phyloP scores from a whole-genome alignment of 495 filamentous ascomycete species.

The Xylaria grammica region DNA sequence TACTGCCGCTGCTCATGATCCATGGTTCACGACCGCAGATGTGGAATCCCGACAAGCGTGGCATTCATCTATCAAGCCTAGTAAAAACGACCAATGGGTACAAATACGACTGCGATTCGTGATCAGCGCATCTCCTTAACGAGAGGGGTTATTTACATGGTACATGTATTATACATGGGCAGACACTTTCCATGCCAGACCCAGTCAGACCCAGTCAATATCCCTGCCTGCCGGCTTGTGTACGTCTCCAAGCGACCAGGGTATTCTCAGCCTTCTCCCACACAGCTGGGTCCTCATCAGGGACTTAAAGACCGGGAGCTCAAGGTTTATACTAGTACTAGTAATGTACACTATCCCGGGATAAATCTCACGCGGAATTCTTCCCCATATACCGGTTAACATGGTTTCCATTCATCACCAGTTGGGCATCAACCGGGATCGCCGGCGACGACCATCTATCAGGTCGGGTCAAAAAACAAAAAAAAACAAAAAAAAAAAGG shows the following conservation, averaged over 20 bases:
- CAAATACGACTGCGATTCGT: not conserved
- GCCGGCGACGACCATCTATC: not conserved
- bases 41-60: constrained; percentile 7
- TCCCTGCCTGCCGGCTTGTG: constrained; percentile 17
- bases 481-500: no score
- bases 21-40: constrained; percentile 11
- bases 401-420: not conserved
- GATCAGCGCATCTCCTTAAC: constrained; percentile 5
- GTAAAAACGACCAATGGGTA: not conserved
- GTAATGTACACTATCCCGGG: not conserved
- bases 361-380: constrained; percentile 2
- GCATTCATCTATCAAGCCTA: not conserved
- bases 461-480: not conserved
- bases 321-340: not conserved
- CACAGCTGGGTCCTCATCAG: constrained; percentile 10
- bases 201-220: not conserved
- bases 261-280: constrained; percentile 21
- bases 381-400: constrained; percentile 16
- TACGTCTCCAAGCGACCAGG: constrained; percentile 15
- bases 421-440: constrained; percentile 23
- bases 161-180: not conserved
- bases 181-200: no score
- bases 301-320: not conserved
- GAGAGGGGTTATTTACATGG: not conserved
- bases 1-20: not conserved